Percentiles rank a stretch among this genome's conserved stretches.
Evolutionary conservation across 2,329 filamentous ascomycete species (phyloP).

Genomic region (Escovopsis weberi): DNA sequence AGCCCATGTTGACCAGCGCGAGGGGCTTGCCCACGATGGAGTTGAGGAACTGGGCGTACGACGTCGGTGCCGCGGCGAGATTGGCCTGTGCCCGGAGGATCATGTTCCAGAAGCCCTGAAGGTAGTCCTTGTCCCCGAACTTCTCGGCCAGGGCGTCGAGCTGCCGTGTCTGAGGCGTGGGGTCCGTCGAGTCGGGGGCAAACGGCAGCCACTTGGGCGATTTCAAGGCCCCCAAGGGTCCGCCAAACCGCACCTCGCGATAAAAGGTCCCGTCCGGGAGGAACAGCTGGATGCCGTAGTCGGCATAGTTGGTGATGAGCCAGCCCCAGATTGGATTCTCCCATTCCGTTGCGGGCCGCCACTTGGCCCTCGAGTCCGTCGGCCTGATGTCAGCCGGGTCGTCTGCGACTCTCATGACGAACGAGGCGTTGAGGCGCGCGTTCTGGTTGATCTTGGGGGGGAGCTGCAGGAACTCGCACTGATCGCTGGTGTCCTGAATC

Average conservation of each 20-base stretch:
- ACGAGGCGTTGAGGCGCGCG: conserved; percentile 21
- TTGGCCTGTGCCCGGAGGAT: conserved; percentile 16
- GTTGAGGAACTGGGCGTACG: conserved; percentile 21
- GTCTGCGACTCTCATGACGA: conserved; percentile 10
- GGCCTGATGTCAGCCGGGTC: not conserved
- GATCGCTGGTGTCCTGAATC: conserved; percentile 4
- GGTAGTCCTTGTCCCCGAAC: conserved; percentile 13
- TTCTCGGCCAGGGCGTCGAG: conserved; percentile 15
- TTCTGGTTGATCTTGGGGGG: conserved; percentile 26
- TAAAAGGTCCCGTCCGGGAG: conserved; percentile 25
- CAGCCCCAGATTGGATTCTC: conserved; percentile 28
- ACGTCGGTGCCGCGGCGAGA: conserved; percentile 15
- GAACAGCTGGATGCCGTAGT: conserved; percentile 29
- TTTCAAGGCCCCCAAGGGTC: conserved; percentile 10
- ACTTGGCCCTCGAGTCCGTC: not conserved
- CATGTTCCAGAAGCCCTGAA: conserved; percentile 21
- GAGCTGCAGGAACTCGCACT: conserved; percentile 24
- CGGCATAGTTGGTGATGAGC: conserved; percentile 26
- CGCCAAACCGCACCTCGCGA: conserved; percentile 24
- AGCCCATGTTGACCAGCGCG: conserved; percentile 25
- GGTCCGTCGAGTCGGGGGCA: conserved; percentile 4
- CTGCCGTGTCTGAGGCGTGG: conserved; percentile 9
- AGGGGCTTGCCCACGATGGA: conserved; percentile 26
- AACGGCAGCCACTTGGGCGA: conserved; percentile 23
- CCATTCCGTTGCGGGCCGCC: conserved; percentile 16